Evolutionary conservation across 192 early-diverging fungal species (phyloP).

Genomic region (Coemansia sp.): DNA sequence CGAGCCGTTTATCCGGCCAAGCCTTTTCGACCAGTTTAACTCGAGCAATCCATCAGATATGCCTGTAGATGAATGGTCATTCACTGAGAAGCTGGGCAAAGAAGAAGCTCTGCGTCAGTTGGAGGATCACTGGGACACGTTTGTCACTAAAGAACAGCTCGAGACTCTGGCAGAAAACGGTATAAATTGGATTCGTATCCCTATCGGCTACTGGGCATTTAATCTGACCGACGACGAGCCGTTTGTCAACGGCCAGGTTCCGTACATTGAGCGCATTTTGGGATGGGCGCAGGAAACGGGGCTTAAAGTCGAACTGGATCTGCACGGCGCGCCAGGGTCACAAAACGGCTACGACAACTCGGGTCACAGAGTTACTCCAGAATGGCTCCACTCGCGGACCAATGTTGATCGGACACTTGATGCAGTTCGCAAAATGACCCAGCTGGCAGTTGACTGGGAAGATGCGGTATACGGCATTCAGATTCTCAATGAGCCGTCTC

Average conservation of each 20-base stretch:
- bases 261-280: conserved; percentile 55
- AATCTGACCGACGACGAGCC: conserved; percentile 55
- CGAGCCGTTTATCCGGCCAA: conserved; percentile 57
- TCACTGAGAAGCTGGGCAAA: conserved; percentile 42
- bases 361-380: conserved; percentile 49
- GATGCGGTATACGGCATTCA: conserved; percentile 50
- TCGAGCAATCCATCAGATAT: conserved; percentile 15
- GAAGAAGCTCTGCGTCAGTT: conserved; percentile 38
- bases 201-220: conserved; percentile 62
- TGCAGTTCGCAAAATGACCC: conserved; percentile 54
- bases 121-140: conserved; percentile 57
- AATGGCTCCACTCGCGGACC: conserved; percentile 39
- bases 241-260: conserved; percentile 46
- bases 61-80: conserved; percentile 59
- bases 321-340: conserved; percentile 60
- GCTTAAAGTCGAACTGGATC: conserved; percentile 57
- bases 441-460: conserved; percentile 52
- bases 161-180: conserved; percentile 42
- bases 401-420: conserved; percentile 58
- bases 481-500: conserved; percentile 48
- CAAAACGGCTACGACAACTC: conserved; percentile 62
- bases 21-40: conserved; percentile 50
- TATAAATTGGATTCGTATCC: conserved; percentile 58
- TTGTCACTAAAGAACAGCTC: conserved; percentile 55
- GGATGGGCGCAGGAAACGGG: conserved; percentile 53